These are phyloP conservation scores for Nemania sp. DNA, from an alignment of 2,329 filamentous ascomycete genomes.

Conservation along the genomic window DNA sequence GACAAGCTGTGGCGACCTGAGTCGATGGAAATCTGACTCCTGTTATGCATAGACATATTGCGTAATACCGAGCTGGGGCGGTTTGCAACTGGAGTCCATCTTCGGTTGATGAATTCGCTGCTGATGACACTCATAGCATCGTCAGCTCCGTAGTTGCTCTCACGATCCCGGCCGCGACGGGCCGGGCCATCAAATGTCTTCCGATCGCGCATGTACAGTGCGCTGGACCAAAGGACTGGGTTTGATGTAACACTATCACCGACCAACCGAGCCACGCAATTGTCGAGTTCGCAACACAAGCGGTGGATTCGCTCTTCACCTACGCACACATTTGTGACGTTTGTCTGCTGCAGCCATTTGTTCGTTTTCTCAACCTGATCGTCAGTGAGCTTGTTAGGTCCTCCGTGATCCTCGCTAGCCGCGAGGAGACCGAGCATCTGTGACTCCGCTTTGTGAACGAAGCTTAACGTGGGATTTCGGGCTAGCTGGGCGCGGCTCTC, in stretches of 20 bases:
- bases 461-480: constrained; percentile 56
- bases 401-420: constrained; percentile 79
- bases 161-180: constrained; percentile 47
- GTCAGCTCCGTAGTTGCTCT: constrained; percentile 51
- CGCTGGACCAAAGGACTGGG: constrained; percentile 89
- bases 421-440: constrained; percentile 88
- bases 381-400: constrained; percentile 93
- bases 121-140: constrained; percentile 58
- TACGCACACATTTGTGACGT: constrained; percentile 89
- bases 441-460: constrained; percentile 78
- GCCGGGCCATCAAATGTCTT: constrained; percentile 56
- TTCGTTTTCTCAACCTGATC: constrained; percentile 86
- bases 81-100: constrained; percentile 47
- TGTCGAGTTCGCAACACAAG: constrained; percentile 87
- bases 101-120: constrained; percentile 53
- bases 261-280: constrained; percentile 81
- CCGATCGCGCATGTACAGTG: constrained; percentile 81
- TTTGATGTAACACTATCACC: constrained; percentile 82
- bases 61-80: constrained; percentile 59
- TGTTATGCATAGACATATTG: constrained; percentile 61
- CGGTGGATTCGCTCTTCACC: constrained; percentile 94
- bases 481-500: constrained; percentile 52
- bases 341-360: constrained; percentile 78
- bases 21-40: constrained; percentile 71
- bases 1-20: constrained; percentile 66